phyloP scores from a whole-genome alignment of 129 eudicot genomes.

The Sambucus nigra region DNA sequence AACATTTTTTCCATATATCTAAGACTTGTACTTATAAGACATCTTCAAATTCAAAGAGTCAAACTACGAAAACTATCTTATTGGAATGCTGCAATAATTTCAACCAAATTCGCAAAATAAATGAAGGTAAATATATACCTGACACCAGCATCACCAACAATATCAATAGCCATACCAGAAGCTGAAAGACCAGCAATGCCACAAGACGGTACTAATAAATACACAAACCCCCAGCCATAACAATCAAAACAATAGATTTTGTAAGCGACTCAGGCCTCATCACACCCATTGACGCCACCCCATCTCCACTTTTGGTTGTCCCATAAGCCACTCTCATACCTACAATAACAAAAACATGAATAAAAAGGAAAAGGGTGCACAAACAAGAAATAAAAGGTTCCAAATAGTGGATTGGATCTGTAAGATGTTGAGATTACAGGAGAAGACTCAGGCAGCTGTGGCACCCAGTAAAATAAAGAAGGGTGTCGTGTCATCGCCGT shows the following conservation, averaged over 20 bases:
- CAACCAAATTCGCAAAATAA: too few species aligned
- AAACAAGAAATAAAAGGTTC: too few species aligned
- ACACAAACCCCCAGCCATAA: constrained; percentile 87
- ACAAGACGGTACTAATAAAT: constrained; percentile 83
- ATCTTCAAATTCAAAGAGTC: too few species aligned
- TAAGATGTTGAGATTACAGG: background rate
- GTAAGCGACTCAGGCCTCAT: constrained; percentile 83
- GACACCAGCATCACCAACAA: constrained; percentile 82
- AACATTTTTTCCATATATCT: too few species aligned
- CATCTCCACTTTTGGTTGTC: constrained; percentile 81
- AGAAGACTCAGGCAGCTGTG: constrained; percentile 21
- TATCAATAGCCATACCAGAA: constrained; percentile 89
- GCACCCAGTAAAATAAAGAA: constrained; percentile 93
- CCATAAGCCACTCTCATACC: constrained; percentile 97
- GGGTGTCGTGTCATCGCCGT: constrained; percentile 87
- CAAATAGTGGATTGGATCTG: constrained; percentile 14
- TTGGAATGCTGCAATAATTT: too few species aligned
- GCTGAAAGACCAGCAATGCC: constrained; percentile 78
- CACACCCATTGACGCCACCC: constrained; percentile 91
- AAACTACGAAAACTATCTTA: too few species aligned
- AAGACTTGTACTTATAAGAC: background rate
- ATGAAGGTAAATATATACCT: constrained; percentile 37
- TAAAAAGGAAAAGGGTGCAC: background rate
- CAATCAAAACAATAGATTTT: constrained; percentile 83
- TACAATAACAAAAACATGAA: constrained; percentile 4